Base-by-base conservation (phyloP, 1,284 basidiomycete genomes). In the Coniferiporia weirii region DNA sequence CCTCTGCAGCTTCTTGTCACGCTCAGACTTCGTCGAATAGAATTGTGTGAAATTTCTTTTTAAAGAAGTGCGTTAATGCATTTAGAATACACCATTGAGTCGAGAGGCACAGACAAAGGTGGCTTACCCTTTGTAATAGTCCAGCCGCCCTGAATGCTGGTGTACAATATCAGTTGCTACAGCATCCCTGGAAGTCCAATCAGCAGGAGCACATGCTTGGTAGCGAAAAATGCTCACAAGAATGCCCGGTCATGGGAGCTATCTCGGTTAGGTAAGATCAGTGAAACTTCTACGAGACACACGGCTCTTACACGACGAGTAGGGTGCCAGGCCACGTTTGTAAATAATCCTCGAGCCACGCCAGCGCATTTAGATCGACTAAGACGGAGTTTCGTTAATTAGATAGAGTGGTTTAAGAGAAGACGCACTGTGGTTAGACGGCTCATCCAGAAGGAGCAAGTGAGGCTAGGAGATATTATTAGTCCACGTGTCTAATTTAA, bases 171-270 rank as follows among this genome's bases (percentile, higher is more conserved):
- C 93, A 10, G 94, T 95, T 0, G 95, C 95, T 19, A 98, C 93
- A 27, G 92, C 91, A 74, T 99, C 95, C 56, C 87, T 89, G 56
- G 32, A 52, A 32, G 57, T 47, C 40, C 52, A 27, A 36, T 46
- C 50, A 52, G 53, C 12, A 46, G 17, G n/a, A 27, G 51, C 10
- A 35, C 15, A 45, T 35, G 15, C 3, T 27, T 34, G 40, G 35
- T 9, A 27, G 13, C 9, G 5, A 34, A 13, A 35, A 36, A 48
- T 4, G 72, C 84, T 67, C 66, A 89, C 81, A 99, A 78, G 84
- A 99, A 99, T 34, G 96, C 93, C 69, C 97, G 88, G 74, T 99
- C 97, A 82, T 99, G 97, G 61, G 96, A 98, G 36, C 88, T 91
- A 63, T 48, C 5, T n/a, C 40, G 19, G 47, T 22, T 34, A 15